phyloP scores from a whole-genome alignment of 2,329 filamentous ascomycete genomes.

The Pseudocercospora fijiensis region DNA sequence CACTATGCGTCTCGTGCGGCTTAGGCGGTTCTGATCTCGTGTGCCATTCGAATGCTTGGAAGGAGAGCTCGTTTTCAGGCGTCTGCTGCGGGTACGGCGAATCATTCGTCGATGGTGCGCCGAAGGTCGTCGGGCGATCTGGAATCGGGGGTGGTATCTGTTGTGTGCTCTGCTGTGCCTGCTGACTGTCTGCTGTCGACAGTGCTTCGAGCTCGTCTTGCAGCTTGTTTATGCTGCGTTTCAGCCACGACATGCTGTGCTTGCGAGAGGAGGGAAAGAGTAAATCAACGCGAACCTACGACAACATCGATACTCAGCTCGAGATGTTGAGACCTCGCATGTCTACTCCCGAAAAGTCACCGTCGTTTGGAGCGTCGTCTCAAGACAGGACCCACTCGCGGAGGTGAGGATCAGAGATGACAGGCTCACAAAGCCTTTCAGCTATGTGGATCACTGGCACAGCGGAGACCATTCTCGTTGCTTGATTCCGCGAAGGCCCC shows the following conservation, averaged over 20 bases:
- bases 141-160: slow-evolving; percentile 6
- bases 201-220: slow-evolving; percentile 8
- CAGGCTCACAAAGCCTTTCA: background rate
- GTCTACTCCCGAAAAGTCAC: slow-evolving; percentile 2
- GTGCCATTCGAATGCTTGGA: slow-evolving; percentile 75
- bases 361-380: background rate
- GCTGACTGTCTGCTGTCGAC: background rate
- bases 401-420: background rate
- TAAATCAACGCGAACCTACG: background rate
- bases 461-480: background rate
- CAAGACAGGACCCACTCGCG: background rate
- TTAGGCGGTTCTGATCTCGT: slow-evolving; percentile 49
- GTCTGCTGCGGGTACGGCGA: slow-evolving; percentile 18
- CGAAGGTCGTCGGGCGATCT: slow-evolving; percentile 4
- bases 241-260: slow-evolving; percentile 15
- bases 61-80: slow-evolving; percentile 51
- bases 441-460: background rate
- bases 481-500: background rate
- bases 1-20: slow-evolving; percentile 43
- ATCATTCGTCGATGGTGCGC: background rate
- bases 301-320: background rate
- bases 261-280: background rate
- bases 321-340: background rate
- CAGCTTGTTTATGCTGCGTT: slow-evolving; percentile 12
- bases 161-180: slow-evolving; percentile 7